Evolutionary conservation across 2,329 filamentous ascomycete species (phyloP), one percentile per base, ranked within the genome.

Genomic region (Ceratocystis huliohia): DNA sequence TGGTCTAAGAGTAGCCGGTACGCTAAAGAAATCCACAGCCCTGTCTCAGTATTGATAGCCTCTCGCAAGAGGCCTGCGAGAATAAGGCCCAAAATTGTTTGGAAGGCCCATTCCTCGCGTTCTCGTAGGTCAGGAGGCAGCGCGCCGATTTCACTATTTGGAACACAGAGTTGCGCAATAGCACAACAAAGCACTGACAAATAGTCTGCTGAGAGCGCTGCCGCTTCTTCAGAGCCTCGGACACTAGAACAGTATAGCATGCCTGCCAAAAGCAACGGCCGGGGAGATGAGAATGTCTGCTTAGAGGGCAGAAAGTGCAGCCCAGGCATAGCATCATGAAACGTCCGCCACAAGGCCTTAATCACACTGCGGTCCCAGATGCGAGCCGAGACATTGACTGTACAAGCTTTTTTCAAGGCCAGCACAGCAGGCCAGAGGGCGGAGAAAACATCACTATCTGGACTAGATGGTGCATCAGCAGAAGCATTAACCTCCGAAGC

Each of bases 281-380:
- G 74, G 0, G 78, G 78, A 0, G 74, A 73, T 0, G 77, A 78
- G 37, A 78, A 79, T 0, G 72, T 76, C 69, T 77, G 75, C 41
- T 76, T 78, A 22, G 73, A 74, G 0, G 78, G 77, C 10, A 79
- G 72, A 63, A 79, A 79, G 68, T 79, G 78, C 2, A 80, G 69
- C 0, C 76, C 76, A 0, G 76, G 77, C 74, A 78, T 78, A 44
- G 74, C 76, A 41, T 77, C 75, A 66, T 79, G 75, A 63, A 79
- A 79, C 3, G 72, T 74, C 13, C 73, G 70, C 75, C 74, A 77
- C 1, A 77, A 69, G 6, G 74, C 71, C 48, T 73, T 72, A 41
- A 76, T 73, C 13, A 73, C 71, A 5, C 67, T 59, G 13, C 70
- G 72, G n/a, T 72, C 71, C 74, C 75, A 77, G 13, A 76, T 71